These are phyloP conservation scores for Stephania yunnanensis DNA, from an alignment of 164 flowering plant genomes.

Conservation along the genomic window DNA sequence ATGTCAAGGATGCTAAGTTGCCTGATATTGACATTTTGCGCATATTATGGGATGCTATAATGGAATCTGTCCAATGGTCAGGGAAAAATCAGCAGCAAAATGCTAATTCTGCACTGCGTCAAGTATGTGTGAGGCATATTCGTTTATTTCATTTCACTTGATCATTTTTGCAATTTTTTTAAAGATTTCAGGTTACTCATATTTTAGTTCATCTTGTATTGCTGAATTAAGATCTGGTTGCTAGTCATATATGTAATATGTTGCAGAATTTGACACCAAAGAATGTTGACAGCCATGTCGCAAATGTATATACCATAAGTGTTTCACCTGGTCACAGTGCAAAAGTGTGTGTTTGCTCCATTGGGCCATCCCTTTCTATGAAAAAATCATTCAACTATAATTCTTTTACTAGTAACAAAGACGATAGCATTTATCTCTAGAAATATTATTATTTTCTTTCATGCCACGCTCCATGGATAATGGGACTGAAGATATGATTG, in stretches of 20 bases:
- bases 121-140: constrained; percentile 32
- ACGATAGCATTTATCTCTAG: too few species aligned
- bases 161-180: background rate
- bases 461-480: background rate
- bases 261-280: too few species aligned
- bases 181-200: background rate
- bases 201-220: background rate
- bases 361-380: background rate
- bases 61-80: constrained; percentile 99
- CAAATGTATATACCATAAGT: too few species aligned
- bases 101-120: constrained; percentile 88
- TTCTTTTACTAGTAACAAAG: too few species aligned
- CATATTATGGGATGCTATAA: constrained; percentile 85
- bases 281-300: too few species aligned
- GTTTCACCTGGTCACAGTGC: too few species aligned
- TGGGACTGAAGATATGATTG: background rate
- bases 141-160: background rate
- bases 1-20: constrained; percentile 82
- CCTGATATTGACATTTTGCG: constrained; percentile 86
- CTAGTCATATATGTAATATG: too few species aligned
- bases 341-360: background rate
- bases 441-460: background rate
- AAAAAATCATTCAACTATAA: too few species aligned
- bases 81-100: constrained; percentile 99
- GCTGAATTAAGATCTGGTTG: background rate